Base-by-base conservation (phyloP, 176 grass and related monocot species). In the Saccharum spontaneum region DNA sequence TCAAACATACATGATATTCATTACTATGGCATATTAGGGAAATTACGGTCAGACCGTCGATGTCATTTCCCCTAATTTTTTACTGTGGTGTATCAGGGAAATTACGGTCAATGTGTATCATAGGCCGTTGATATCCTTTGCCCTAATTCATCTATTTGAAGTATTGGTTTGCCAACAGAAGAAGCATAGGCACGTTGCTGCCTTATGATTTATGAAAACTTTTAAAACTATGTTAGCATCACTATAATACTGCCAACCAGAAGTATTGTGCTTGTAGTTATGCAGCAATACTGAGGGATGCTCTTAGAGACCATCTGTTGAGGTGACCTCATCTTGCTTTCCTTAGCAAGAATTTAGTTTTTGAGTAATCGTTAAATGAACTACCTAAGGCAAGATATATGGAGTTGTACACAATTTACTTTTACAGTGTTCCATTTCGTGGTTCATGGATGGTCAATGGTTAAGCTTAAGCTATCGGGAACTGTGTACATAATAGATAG, bases 291-390 rank as follows among this genome's bases (percentile, higher is more conserved):
- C 22, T 31, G 16, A 45, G 5, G 17, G 4, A 48, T 61, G 4
- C 57, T 60, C 57, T 61, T 74, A 46, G 37, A 59, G 49, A 36
- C 17, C 34, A 69, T 20, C 17, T 64, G 61, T 64, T 64, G 31
- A 16, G 8, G 72, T 83, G 41, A 54, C 20, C 65, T 63, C 54
- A 24, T 78, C 44, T 73, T 48, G 11, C n/a, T 79, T 78, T 70
- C 49, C 3, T 69, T 15, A 60, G 71, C 28, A 54, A 40, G 67
- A 59, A 20, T 59, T 71, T 41, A 39, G 36, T 40, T n/a, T n/a
- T 62, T 62, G 12, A 12, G 59, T 26, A 61, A 5, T 12, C 10
- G 1, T 2, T 62, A 24, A 62, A 62, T 62, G 59, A 62, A 24
- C 57, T 24, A 23, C 22, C 57, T 34, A 61, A 24, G n/a, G 24